Base-by-base conservation (phyloP, 441 rosid genomes). In the Gossypium schwendimanii region DNA sequence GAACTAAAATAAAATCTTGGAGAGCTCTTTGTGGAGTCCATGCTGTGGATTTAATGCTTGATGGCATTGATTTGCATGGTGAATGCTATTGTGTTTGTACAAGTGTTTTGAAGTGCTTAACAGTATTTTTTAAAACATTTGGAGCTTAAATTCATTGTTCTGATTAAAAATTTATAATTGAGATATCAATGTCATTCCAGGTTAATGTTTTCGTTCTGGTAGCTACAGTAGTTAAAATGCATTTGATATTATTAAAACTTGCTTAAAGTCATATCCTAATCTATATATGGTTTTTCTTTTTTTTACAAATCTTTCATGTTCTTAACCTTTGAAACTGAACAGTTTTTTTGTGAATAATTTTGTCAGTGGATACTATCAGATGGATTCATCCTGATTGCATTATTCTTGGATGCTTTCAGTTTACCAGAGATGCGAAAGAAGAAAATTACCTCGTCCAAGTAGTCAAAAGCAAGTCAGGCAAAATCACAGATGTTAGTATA, bases 341-440 rank as follows among this genome's bases (percentile, higher is more conserved):
- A 57, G 2, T 17, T 79, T 54, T 58, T 61, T 67, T 58, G 74
- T 79, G 69, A 76, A 75, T 77, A 67, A 69, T 72, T 84, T 82
- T 81, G 69, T 81, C 92, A 93, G 99, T 95, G 86, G 99, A 95
- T 88, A 87, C 91, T 76, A 84, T 95, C 81, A 84, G 72, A 81
- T 95, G 99, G 99, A 78, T 95, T 60, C 90, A 90, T 58, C 79
- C 26, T 54, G 91, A 89, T 83, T 87, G 90, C 79, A 85, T 95
- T 39, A 57, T 95, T 61, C 69, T 95, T 1, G 99, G 99, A 68
- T 87, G 94, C 86, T 85, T 82, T 77, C 86, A 85, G 76, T 81
- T 87, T 69, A 82, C 82, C 63, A 81, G 72, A 5, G 95, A 90
- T 70, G 96, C 84, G 55, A 69, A 67, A 78, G 98, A 90, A 80